Conservation (phyloP, 75 land plant species). For the Selaginella tamariscina region DNA sequence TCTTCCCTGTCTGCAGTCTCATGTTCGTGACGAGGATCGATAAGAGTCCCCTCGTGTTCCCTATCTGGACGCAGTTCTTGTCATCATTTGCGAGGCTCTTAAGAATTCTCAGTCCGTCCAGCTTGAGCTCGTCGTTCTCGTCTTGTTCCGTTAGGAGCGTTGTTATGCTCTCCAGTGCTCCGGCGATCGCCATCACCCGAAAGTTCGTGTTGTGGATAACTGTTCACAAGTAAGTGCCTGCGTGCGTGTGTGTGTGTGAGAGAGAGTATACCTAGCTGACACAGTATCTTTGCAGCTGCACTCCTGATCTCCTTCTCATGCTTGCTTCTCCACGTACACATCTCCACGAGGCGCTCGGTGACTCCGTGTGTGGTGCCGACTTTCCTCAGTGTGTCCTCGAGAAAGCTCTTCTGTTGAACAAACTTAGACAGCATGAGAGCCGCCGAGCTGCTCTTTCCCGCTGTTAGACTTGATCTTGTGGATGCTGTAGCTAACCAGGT, state of each 20-base stretch:
- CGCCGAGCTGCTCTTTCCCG: slow-evolving; percentile 38
- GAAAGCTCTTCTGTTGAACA: not conserved
- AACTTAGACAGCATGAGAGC: slow-evolving; percentile 11
- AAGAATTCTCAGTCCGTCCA: slow-evolving; percentile 21
- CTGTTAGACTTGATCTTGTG: slow-evolving; percentile 43
- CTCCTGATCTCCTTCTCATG: slow-evolving; percentile 49
- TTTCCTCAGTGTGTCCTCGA: slow-evolving; percentile 9
- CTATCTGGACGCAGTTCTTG: slow-evolving; percentile 17
- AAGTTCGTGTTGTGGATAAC: slow-evolving; percentile 38
- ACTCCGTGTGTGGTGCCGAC: no score
- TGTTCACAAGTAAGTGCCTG: no score
- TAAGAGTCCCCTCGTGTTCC: slow-evolving; percentile 21
- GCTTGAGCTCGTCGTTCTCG: slow-evolving; percentile 9
- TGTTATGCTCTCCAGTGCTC: slow-evolving; percentile 63
- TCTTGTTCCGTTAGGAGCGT: slow-evolving; percentile 39
- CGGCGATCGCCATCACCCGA: slow-evolving; percentile 57
- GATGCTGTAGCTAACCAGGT: slow-evolving; percentile 54
- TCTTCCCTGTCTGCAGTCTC: not conserved
- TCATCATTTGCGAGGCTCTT: slow-evolving; percentile 20
- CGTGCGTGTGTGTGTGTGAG: no score
- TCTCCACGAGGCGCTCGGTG: slow-evolving; percentile 71
- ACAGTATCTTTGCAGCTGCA: slow-evolving; percentile 43
- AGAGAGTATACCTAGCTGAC: no score
- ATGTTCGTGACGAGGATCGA: slow-evolving; percentile 14
- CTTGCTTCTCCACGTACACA: slow-evolving; percentile 76